Evolutionary conservation across 1,284 basidiomycete species (phyloP).

Genomic region (Xanthoconium separans): DNA sequence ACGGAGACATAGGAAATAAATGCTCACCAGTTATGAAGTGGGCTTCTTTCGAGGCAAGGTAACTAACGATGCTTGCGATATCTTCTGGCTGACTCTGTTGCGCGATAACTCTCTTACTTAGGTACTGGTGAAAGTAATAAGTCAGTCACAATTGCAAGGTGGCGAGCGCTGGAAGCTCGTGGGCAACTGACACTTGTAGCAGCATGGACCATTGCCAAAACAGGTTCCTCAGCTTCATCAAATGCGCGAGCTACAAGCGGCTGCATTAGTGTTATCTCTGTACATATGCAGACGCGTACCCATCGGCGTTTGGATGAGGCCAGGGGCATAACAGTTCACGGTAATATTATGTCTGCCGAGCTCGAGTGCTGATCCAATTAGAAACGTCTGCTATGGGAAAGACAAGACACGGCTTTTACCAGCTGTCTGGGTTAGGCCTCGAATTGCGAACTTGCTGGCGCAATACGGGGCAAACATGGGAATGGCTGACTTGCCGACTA

Average conservation of each 20-base stretch:
- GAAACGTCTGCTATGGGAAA: not conserved
- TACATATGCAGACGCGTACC: not conserved
- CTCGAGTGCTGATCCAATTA: constrained; percentile 22
- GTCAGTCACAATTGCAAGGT: not conserved
- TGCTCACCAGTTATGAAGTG: not conserved
- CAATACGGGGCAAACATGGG: constrained; percentile 12
- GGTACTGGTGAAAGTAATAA: not conserved
- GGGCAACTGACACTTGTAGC: not conserved
- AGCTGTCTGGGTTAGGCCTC: constrained; percentile 28
- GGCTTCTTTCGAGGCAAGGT: constrained; percentile 22
- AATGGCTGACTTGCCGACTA: constrained; percentile 18
- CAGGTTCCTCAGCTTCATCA: not conserved
- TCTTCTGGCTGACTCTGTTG: constrained; percentile 14
- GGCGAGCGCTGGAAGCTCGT: no score
- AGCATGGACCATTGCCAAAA: not conserved
- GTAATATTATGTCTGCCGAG: constrained; percentile 25
- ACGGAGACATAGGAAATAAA: not conserved
- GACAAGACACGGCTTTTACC: constrained; percentile 8
- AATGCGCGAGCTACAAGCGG: not conserved
- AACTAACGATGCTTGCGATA: constrained; percentile 19
- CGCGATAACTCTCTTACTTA: not conserved
- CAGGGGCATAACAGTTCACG: not conserved
- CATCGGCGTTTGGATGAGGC: not conserved
- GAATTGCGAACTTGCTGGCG: constrained; percentile 34
- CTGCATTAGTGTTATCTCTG: not conserved